Base-by-base conservation (phyloP, 352 stramenopile genomes). In the Globisporangium radiosum region DNA sequence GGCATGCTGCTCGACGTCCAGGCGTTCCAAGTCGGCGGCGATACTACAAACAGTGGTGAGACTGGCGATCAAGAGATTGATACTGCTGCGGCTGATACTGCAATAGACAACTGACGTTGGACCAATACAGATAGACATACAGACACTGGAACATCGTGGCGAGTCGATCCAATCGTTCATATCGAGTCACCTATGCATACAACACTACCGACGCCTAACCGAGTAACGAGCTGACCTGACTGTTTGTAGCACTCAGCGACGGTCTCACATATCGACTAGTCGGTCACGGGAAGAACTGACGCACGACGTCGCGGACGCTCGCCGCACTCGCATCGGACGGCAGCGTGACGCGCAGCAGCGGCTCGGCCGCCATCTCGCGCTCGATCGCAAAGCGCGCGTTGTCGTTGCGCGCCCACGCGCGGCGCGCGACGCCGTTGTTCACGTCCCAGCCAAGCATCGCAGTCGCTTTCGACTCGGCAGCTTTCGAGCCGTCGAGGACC, bases 391-490 rank as follows among this genome's bases (percentile, higher is more conserved):
- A 85, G 44, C 77, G 71, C 4, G 87, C 87, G 57, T 94, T 93
- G 60, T 87, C 81, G 63, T 96, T 96, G 57, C 86, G 78, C 2
- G 78, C 81, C 87, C 87, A 96, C 8, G 81, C 81, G 43, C 87
- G 76, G 36, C 86, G 75, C 7, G 78, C 73, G 33, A 96, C 83
- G 45, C 87, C 87, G 66, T 96, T 96, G 81, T 94, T 94, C 44
- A 96, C 87, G 65, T 96, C 87, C 86, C 87, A 96, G 51, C 81
- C 76, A 47, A 96, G 71, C 82, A 96, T 94, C 52, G 69, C 70
- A 38, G 64, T 68, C 47, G 83, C 82, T 64, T 89, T 88, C 49
- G 75, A 45, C 4, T 69, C 77, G 4, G 87, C 85, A 17, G 79
- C 75, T 40, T 81, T 63, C 14, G 81, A 88, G 37, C 87, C 87